Conservation (phyloP, 331 rosid species). For the Acacia concinna region DNA sequence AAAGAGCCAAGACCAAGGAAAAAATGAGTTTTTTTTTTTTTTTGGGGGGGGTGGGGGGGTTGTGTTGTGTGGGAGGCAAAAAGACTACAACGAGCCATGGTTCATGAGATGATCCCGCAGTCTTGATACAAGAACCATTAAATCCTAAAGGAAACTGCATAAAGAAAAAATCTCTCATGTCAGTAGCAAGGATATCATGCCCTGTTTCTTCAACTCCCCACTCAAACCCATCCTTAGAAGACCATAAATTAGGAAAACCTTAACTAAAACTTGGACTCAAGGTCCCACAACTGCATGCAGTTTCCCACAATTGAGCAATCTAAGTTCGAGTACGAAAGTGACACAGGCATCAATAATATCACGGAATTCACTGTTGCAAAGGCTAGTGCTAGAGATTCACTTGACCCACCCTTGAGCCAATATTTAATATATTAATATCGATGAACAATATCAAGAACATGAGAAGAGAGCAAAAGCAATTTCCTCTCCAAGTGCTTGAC, state of each 20-base stretch:
- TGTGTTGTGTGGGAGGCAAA: too few relatives aligned
- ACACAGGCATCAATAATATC: not conserved
- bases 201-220: not conserved
- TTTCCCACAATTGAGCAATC: not conserved
- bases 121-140: not conserved
- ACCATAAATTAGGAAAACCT: not conserved
- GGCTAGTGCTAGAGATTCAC: not conserved
- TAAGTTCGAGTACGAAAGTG: not conserved
- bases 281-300: not conserved
- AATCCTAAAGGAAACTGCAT: not conserved
- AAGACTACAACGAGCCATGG: not conserved
- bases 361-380: not conserved
- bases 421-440: not conserved
- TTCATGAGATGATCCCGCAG: not conserved
- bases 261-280: not conserved
- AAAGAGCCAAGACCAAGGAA: not conserved
- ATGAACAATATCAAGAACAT: not conserved
- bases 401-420: not conserved
- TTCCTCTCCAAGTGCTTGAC: not conserved
- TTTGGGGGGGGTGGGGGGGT: too few relatives aligned
- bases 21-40: not conserved
- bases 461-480: not conserved
- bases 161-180: not conserved
- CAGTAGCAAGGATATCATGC: not conserved
- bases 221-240: not conserved